Base-by-base conservation (phyloP, 495 filamentous ascomycete species). In the Parmelia sp. region DNA sequence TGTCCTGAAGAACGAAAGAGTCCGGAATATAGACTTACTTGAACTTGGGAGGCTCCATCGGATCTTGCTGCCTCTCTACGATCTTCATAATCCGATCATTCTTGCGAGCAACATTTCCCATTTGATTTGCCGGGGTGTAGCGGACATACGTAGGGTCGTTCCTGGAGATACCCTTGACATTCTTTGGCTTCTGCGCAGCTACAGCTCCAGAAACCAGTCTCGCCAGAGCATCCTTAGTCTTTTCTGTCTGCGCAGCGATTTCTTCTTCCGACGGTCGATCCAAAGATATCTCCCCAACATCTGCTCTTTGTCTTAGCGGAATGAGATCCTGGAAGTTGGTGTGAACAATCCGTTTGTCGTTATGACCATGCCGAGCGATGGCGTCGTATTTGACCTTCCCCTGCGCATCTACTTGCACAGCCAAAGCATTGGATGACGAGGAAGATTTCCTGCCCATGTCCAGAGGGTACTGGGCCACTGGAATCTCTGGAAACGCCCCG, bases 21-120 rank as follows among this genome's bases (percentile, higher is more conserved):
- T 53, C 49, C 27, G 25, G 14, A 31, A 29, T 19, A 25, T 31
- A 49, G 49, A 31, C 49, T 29, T 29, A 53, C 73, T 97, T 97
- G 76, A 96, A 96, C 70, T 97, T 97, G 2, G 94, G 94, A 19
- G 95, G 95, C 71, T 97, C 95, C 90, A 99, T 94, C 0, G 94
- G 94, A 79, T 99, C 94, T 65, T 87, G 84, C 76, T 97, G 94
- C 44, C 90, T 80, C 72, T 96, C 90, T 51, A 97, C 90, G 72
- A 99, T 97, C 79, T 97, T 97, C 84, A 99, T 92, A 67, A 99
- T 96, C 17, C 95, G 87, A 69, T 97, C 92, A 69, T 93, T 92
- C 76, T 94, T 94, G 71, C 84, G 85, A 12, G 82, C 83, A 47
- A 82, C 91, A 75, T 97, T 90, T 10, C 94, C 94, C 91, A 99